Evolutionary conservation across 192 early-diverging fungal genomes (phyloP), one percentile per base, ranked within the genome.

Genomic region (Rhizophagus clarus): DNA sequence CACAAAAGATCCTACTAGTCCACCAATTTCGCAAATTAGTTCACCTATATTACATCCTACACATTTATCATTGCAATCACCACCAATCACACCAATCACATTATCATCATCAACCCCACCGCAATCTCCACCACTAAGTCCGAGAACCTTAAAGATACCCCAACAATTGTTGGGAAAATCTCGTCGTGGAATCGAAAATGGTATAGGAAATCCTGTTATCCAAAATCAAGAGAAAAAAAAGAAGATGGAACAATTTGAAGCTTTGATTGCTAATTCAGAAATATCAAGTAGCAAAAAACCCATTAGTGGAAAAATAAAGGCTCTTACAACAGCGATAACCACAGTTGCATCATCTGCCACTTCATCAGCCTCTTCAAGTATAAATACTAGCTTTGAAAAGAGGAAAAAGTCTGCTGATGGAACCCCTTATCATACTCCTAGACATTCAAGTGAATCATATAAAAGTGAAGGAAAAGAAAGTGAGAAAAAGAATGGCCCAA

Each of bases 91-190:
- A 51, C 17, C 63, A 47, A 10, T 63, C 29, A 24, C 24, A 29
- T 47, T 24, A 29, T 22, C 63, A 29, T 28, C 63, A 9, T 14
- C 75, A 76, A 56, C 34, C 4, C 63, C 76, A 28, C 76, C 76
- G 49, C 76, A 77, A 77, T 77, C 76, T 12, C 76, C 76, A 45
- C 76, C 76, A 49, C 51, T 67, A 34, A 77, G 62, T 67, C 76
- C 76, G 47, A 26, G 22, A 32, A 28, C 45, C 0, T 40, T 20
- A 32, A 42, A 26, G 4, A 0, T 60, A 31, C 37, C 34, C 8
- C 24, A 26, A 61, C 60, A 32, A 34, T 40, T 61, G 5, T 20
- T 61, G n/a, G 40, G 14, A 26, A 45, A 34, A 77, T 9, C 31
- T 26, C 62, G 76, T 20, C 61, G 29, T 29, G 26, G 15, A 45